Percentiles rank a stretch among this genome's conserved stretches.
These are phyloP conservation scores for Lachancea nothofagi DNA, from an alignment of 805 yeast species.

Conservation along the genomic window DNA sequence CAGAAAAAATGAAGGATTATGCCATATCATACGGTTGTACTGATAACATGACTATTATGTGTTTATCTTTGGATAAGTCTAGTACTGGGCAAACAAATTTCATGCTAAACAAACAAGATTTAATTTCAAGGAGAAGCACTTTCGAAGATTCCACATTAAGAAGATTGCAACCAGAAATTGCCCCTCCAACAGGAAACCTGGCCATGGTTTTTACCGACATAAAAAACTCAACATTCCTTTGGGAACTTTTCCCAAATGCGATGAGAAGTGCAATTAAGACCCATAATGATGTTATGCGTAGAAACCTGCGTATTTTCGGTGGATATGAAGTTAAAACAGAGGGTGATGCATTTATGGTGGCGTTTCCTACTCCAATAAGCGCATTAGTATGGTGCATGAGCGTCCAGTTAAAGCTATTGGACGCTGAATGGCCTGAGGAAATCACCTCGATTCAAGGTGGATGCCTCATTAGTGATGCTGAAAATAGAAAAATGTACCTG, in stretches of 20 bases:
- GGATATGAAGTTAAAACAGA: constrained; percentile 98
- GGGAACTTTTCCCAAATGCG: constrained; percentile 91
- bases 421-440: constrained; percentile 95
- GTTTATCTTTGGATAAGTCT: constrained; percentile 58
- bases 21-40: constrained; percentile 88
- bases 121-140: constrained; percentile 45
- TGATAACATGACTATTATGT: constrained; percentile 75
- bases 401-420: constrained; percentile 76
- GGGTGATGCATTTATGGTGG: constrained; percentile 98
- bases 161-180: constrained; percentile 81
- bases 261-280: constrained; percentile 96
- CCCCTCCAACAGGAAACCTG: constrained; percentile 89
- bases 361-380: constrained; percentile 86
- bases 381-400: constrained; percentile 93
- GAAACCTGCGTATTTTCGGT: constrained; percentile 85
- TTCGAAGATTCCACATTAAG: constrained; percentile 75
- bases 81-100: constrained; percentile 31
- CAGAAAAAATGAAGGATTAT: constrained; percentile 87
- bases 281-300: constrained; percentile 90
- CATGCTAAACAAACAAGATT: constrained; percentile 35
- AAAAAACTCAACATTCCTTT: constrained; percentile 82
- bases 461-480: constrained; percentile 62
- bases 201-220: constrained; percentile 98
- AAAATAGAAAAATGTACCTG: constrained; percentile 57
- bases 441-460: constrained; percentile 82